Evolutionary conservation across 371 early-diverging fungal species (phyloP).

Genomic region (Apophysomyces trapeziformis): DNA sequence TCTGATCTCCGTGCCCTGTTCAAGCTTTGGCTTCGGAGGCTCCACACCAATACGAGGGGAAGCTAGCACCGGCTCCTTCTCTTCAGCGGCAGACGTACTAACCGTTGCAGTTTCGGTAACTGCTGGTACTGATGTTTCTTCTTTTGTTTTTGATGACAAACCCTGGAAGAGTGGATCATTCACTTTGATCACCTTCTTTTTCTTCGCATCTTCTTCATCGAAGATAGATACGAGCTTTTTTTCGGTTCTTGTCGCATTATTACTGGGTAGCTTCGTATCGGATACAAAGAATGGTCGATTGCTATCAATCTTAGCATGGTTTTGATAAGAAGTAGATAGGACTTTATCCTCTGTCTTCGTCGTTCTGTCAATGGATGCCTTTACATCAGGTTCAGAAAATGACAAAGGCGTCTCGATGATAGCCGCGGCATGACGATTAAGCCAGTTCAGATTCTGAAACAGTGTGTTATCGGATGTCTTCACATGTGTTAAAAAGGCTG

Average conservation of each 20-base stretch:
- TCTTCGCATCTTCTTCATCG: constrained; percentile 22
- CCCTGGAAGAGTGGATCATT: constrained; percentile 32
- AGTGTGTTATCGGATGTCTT: constrained; percentile 35
- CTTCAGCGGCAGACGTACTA: constrained; percentile 2
- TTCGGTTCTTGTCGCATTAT: neutral
- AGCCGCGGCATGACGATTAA: constrained; percentile 58
- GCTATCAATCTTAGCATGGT: too few relatives aligned
- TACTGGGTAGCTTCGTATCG: neutral
- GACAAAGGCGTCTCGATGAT: neutral
- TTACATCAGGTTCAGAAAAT: neutral
- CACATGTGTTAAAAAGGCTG: constrained; percentile 56
- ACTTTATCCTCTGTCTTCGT: constrained; percentile 1
- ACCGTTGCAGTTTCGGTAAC: constrained; percentile 19
- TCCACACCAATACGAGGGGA: neutral
- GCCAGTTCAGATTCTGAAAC: constrained; percentile 68
- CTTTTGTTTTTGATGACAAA: constrained; percentile 23
- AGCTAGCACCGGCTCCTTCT: neutral
- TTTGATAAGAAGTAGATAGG: neutral
- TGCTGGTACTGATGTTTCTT: constrained; percentile 18
- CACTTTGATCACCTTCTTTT: constrained; percentile 39
- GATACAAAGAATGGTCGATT: neutral
- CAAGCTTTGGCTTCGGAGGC: constrained; percentile 33
- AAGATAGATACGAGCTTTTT: constrained; percentile 27
- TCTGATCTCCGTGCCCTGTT: constrained; percentile 71
- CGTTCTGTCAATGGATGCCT: neutral